A percentile compares a stretch with the other conserved stretches of the same genome.
phyloP scores from a whole-genome alignment of 768 basidiomycete genomes.

The Kwoniella sp. region DNA sequence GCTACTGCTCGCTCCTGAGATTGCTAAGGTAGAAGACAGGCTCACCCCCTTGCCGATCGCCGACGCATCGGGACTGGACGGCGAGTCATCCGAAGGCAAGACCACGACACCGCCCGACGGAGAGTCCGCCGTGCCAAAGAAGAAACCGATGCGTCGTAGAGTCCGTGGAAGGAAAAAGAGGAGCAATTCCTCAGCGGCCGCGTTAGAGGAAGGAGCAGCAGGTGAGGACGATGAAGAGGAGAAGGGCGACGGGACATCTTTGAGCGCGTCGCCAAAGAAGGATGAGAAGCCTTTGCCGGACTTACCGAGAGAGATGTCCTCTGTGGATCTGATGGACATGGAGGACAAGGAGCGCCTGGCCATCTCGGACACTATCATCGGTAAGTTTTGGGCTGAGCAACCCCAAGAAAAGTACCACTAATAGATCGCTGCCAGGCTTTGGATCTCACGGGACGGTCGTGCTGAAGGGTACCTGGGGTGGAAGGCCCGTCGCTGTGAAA shows the following conservation, averaged over 20 bases:
- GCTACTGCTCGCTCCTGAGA: conserved; percentile 12
- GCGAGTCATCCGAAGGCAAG: conserved; percentile 1
- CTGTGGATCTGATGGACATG: conserved; percentile 27
- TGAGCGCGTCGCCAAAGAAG: conserved; percentile 19
- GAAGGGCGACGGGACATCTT: conserved; percentile 24
- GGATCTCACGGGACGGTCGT: conserved; percentile 97
- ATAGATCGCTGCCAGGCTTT: conserved; percentile 72
- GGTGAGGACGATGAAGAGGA: conserved; percentile 40
- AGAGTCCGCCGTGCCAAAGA: conserved; percentile 24
- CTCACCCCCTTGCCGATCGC: background rate
- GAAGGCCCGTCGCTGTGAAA: conserved; percentile 96
- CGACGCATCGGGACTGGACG: background rate
- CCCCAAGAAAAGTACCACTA: too few relatives aligned
- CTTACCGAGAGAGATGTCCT: conserved; percentile 36
- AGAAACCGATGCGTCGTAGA: conserved; percentile 41
- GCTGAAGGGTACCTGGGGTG: conserved; percentile 89
- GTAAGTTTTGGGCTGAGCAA: too few relatives aligned
- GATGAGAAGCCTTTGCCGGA: conserved; percentile 39
- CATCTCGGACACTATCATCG: conserved; percentile 51
- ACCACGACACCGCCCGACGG: background rate
- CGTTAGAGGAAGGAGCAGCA: conserved; percentile 43
- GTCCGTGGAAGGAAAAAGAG: conserved; percentile 57
- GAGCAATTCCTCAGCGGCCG: conserved; percentile 44
- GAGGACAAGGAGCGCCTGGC: conserved; percentile 41
- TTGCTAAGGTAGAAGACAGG: background rate